Conservation (phyloP, 345 rosid species). For the Hevea brasiliensis region DNA sequence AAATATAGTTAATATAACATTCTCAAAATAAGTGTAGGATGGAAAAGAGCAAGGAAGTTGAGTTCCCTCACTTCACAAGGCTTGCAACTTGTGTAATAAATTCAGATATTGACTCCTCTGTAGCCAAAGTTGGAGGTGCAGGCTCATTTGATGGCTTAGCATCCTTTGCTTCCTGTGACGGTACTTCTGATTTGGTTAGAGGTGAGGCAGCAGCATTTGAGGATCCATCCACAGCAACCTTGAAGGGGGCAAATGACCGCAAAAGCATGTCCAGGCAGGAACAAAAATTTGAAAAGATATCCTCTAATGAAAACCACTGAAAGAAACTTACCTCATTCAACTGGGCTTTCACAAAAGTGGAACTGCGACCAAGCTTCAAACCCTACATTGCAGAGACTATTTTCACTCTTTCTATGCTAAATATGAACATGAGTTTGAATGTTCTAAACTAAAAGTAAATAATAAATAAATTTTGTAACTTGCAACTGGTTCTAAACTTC, state of each 20-base stretch:
- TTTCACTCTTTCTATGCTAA: conserved; percentile 9
- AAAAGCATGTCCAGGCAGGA: conserved; percentile 49
- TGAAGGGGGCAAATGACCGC: conserved; percentile 53
- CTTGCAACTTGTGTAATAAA: conserved; percentile 73
- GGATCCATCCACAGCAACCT: conserved; percentile 57
- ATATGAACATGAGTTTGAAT: background rate
- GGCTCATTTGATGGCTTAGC: conserved; percentile 35
- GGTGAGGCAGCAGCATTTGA: conserved; percentile 52
- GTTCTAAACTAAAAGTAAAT: background rate
- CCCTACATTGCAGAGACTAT: conserved; percentile 28
- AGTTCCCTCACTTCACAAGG: conserved; percentile 67
- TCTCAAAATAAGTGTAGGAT: background rate
- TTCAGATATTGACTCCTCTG: conserved; percentile 69
- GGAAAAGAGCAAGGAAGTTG: conserved; percentile 6
- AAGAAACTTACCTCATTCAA: conserved; percentile 57
- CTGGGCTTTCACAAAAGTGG: conserved; percentile 57
- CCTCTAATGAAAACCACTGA: conserved; percentile 36
- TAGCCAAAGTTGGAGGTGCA: conserved; percentile 44
- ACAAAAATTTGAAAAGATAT: conserved; percentile 31
- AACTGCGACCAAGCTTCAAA: conserved; percentile 38
- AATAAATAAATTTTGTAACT: background rate
- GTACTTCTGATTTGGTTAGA: conserved; percentile 35
- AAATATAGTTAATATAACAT: background rate
- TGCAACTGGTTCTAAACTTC: background rate
- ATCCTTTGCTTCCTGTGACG: conserved; percentile 44